Percentiles rank a stretch among this genome's conserved stretches.
These are phyloP conservation scores for Aspergillus campestris DNA, from an alignment of 495 filamentous ascomycete species.

Conservation along the genomic window DNA sequence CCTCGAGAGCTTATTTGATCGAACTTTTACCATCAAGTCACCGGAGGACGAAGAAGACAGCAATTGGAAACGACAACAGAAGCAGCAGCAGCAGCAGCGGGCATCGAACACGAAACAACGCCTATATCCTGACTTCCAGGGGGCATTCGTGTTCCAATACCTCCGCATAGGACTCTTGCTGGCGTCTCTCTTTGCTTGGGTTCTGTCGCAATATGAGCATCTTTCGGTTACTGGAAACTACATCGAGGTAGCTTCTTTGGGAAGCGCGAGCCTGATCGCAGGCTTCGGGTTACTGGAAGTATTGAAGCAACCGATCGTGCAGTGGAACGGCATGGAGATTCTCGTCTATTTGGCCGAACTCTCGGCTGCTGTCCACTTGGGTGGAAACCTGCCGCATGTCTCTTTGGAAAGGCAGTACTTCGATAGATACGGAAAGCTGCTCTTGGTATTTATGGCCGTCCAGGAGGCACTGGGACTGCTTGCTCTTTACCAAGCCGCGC, in stretches of 20 bases:
- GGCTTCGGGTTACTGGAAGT: conserved; percentile 33
- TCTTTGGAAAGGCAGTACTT: conserved; percentile 30
- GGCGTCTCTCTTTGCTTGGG: conserved; percentile 26
- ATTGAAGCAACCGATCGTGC: conserved; percentile 26
- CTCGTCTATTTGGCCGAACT: conserved; percentile 36
- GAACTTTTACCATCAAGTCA: conserved; percentile 34
- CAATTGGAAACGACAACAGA: conserved; percentile 2
- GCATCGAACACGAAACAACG: conserved; percentile 2
- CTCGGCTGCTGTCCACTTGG: conserved; percentile 29
- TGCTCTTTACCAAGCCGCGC: conserved; percentile 14
- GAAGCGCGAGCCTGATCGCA: conserved; percentile 33
- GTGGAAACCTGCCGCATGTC: conserved; percentile 27
- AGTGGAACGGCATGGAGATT: conserved; percentile 40
- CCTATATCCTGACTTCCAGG: conserved; percentile 7
- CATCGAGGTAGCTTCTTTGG: conserved; percentile 33
- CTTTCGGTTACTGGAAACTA: conserved; percentile 30
- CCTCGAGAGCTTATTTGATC: conserved; percentile 39
- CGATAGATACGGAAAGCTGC: conserved; percentile 34
- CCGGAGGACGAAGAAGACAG: conserved; percentile 28
- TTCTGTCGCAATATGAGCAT: conserved; percentile 24
- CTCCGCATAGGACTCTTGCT: conserved; percentile 28
- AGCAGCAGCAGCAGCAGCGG: conserved; percentile 11
- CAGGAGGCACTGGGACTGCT: conserved; percentile 29
- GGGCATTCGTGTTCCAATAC: conserved; percentile 18
- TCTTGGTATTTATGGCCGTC: conserved; percentile 33